Base-by-base conservation (phyloP, 257 asterid genomes). In the Scutellaria galericulata region DNA sequence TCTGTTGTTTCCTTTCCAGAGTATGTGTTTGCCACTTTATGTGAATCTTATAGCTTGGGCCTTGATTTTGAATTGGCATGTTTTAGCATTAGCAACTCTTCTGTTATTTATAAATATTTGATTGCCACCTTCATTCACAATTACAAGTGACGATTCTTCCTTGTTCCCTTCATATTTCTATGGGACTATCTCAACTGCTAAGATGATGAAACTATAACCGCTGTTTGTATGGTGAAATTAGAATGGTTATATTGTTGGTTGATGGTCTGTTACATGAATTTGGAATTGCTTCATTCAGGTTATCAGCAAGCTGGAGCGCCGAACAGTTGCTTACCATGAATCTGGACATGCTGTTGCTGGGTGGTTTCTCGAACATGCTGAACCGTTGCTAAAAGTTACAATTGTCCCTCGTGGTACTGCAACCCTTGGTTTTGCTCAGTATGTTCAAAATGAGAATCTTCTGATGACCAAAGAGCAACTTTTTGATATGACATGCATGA, bases 331-430 rank as follows among this genome's bases (percentile, higher is more conserved):
- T 59, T 90, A 89, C 82, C 98, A 90, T 70, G 97, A 93, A 85
- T 85, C 97, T 48, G 96, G 97, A 11, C 98, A 90, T 77, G 96
- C 98, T 74, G 96, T 93, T 65, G 78, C 86, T 75, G 96, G 98
- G 56, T 91, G 96, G 97, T 90, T 93, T 74, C 73, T 93, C 58
- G 96, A 93, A 79, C 89, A 93, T 61, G 93, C 96, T 12, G 96
- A 90, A 18, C 97, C 97, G 1, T 72, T 93, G 81, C 86, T 89
- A 50, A 93, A 90, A 73, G 98, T 90, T 31, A 81, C 97, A 12
- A 90, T 90, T 73, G 93, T 93, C 56, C 97, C 96, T 45, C 92
- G 96, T 77, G 98, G 98, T 44, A 87, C 94, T 64, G 96, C 96
- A 73, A 91, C 98, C 50, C 93, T 91, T 56, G 96, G 97, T 45